These are phyloP conservation scores for Fusarium sp. DNA, from an alignment of 2,329 filamentous ascomycete species.

Conservation along the genomic window DNA sequence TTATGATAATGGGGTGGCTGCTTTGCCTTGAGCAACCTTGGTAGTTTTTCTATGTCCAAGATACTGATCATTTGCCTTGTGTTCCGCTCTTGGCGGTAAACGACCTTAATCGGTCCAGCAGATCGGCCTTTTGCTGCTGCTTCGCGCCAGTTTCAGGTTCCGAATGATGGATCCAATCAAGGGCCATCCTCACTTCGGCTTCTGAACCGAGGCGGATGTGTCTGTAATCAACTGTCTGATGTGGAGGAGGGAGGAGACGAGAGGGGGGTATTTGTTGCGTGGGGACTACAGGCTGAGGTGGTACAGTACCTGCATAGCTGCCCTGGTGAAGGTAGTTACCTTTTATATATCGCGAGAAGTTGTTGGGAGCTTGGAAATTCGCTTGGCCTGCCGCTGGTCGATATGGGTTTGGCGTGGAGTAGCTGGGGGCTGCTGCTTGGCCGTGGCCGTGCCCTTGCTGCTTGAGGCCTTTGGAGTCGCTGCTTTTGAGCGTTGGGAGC, in stretches of 20 bases:
- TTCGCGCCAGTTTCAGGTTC: conserved; percentile 33
- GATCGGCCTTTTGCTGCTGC: conserved; percentile 32
- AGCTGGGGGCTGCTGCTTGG: conserved; percentile 2
- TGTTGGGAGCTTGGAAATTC: neutral
- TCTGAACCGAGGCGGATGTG: conserved; percentile 66
- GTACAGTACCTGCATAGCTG: conserved; percentile 4
- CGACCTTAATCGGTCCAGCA: conserved; percentile 38
- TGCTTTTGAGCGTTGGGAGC: conserved; percentile 25
- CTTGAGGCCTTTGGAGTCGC: conserved; percentile 10
- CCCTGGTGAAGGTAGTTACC: conserved; percentile 21
- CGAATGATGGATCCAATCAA: conserved; percentile 66
- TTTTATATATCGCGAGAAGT: conserved; percentile 32
- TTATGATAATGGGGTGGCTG: conserved; percentile 10
- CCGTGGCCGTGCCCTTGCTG: conserved; percentile 15
- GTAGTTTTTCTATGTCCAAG: conserved; percentile 20
- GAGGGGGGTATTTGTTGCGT: conserved; percentile 11
- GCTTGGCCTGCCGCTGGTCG: conserved; percentile 13
- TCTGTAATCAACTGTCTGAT: conserved; percentile 21
- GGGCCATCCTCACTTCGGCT: conserved; percentile 70
- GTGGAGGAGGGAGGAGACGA: neutral
- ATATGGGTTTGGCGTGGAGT: conserved; percentile 26
- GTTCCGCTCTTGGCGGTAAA: conserved; percentile 22
- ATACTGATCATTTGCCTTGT: conserved; percentile 13
- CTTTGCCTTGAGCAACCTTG: conserved; percentile 19
- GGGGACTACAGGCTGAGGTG: conserved; percentile 15